These are phyloP conservation scores for Hypericum androsaemum DNA, from an alignment of 345 rosid genomes.

Conservation along the genomic window DNA sequence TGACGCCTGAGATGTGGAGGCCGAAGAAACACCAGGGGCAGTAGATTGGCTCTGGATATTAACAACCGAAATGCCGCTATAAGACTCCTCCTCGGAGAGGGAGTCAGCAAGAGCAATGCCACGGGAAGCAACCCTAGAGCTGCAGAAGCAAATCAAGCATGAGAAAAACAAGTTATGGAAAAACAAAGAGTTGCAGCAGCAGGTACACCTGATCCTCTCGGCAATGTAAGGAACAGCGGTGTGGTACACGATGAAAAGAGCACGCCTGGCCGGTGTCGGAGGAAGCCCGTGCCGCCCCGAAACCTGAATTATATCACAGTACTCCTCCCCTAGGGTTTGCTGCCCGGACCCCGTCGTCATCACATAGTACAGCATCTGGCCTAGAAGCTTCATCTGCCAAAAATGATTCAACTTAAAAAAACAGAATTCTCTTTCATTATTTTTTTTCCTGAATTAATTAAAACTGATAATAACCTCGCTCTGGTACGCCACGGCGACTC, in stretches of 20 bases:
- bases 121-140: constrained; percentile 65
- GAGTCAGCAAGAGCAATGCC: constrained; percentile 58
- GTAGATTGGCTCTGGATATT: constrained; percentile 27
- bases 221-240: constrained; percentile 76
- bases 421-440: too few species aligned
- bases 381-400: constrained; percentile 67
- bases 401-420: background rate
- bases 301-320: constrained; percentile 94
- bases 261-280: constrained; percentile 94
- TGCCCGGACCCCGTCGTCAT: constrained; percentile 91
- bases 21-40: constrained; percentile 24
- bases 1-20: constrained; percentile 31
- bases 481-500: constrained; percentile 83
- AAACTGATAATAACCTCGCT: constrained; percentile 47
- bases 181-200: background rate
- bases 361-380: constrained; percentile 85
- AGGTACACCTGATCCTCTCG: constrained; percentile 67
- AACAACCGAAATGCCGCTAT: constrained; percentile 19
- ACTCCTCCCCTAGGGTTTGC: constrained; percentile 93
- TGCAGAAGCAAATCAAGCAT: constrained; percentile 16
- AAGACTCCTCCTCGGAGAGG: constrained; percentile 43
- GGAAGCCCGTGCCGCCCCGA: constrained; percentile 68
- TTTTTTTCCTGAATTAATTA: too few species aligned
- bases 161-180: background rate
- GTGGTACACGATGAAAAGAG: constrained; percentile 74